phyloP scores from a whole-genome alignment of 345 rosid genomes.

The Diplotaxis tenuifolia region DNA sequence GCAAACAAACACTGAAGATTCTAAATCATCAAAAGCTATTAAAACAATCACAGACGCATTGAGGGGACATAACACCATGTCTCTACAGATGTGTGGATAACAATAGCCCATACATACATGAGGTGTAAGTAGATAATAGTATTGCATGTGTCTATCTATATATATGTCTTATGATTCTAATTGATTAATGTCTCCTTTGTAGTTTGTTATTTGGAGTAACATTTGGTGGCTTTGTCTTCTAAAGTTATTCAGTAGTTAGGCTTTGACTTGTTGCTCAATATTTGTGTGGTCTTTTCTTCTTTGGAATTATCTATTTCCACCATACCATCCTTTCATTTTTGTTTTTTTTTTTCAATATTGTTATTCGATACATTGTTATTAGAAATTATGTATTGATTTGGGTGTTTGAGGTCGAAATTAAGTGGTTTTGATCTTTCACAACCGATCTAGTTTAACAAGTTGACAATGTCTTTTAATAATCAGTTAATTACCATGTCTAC shows the following conservation, averaged over 20 bases:
- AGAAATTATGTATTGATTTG: background rate
- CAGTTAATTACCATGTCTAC: background rate
- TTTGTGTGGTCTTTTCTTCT: constrained; percentile 26
- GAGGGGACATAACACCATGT: constrained; percentile 19
- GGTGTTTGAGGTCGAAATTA: background rate
- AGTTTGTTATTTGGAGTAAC: constrained; percentile 30
- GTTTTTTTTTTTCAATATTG: background rate
- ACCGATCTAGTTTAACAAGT: background rate
- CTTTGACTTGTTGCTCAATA: constrained; percentile 34
- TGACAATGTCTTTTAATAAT: background rate
- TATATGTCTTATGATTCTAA: constrained; percentile 1
- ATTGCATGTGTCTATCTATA: constrained; percentile 7
- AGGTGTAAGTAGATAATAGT: constrained; percentile 22
- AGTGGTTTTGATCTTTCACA: background rate
- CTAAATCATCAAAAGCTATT: background rate
- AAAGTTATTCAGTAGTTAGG: constrained; percentile 26
- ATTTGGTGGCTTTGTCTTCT: constrained; percentile 32
- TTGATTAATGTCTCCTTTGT: constrained; percentile 22
- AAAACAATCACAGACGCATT: constrained; percentile 2
- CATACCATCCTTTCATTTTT: background rate
- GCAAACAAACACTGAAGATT: constrained; percentile 1
- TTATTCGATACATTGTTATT: background rate
- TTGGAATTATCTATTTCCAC: constrained; percentile 24
- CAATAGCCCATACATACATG: constrained; percentile 32
- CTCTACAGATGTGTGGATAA: constrained; percentile 21